Conservation (phyloP, 2,329 filamentous ascomycete genomes). For the Coniochaeta hoffmannii region DNA sequence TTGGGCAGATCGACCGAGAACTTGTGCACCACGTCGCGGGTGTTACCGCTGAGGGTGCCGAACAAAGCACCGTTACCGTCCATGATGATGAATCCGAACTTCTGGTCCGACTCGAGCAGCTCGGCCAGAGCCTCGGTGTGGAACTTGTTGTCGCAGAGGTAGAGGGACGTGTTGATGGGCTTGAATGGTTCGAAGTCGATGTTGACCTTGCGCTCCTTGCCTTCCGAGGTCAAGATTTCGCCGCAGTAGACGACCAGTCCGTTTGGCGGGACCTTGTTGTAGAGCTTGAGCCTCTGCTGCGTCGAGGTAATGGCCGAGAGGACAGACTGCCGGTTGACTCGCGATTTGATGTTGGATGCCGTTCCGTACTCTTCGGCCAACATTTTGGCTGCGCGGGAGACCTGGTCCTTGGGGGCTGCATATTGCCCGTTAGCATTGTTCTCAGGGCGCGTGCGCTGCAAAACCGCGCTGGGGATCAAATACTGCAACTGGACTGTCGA, state of each 20-base stretch:
- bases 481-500: neutral
- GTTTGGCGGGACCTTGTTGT: slow-evolving; percentile 98
- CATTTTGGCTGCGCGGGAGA: slow-evolving; percentile 96
- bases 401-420: slow-evolving; percentile 91
- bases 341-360: slow-evolving; percentile 98
- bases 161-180: slow-evolving; percentile 98
- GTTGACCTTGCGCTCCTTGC: slow-evolving; percentile 99
- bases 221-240: slow-evolving; percentile 98
- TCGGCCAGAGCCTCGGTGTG: slow-evolving; percentile 96
- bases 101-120: slow-evolving; percentile 96
- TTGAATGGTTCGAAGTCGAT: slow-evolving; percentile 99
- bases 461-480: slow-evolving; percentile 8
- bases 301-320: slow-evolving; percentile 98
- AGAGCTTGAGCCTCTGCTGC: slow-evolving; percentile 97
- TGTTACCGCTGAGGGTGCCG: slow-evolving; percentile 94
- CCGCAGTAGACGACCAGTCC: slow-evolving; percentile 97
- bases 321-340: slow-evolving; percentile 96
- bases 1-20: slow-evolving; percentile 98
- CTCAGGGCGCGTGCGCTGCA: slow-evolving; percentile 2
- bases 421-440: slow-evolving; percentile 6
- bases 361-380: slow-evolving; percentile 99
- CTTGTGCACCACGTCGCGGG: slow-evolving; percentile 93
- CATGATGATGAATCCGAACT: slow-evolving; percentile 99
- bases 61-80: slow-evolving; percentile 98
- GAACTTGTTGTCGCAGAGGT: slow-evolving; percentile 99